Conservation (phyloP, 192 early-diverging fungal species). For the Lunasporangiospora selenospora region DNA sequence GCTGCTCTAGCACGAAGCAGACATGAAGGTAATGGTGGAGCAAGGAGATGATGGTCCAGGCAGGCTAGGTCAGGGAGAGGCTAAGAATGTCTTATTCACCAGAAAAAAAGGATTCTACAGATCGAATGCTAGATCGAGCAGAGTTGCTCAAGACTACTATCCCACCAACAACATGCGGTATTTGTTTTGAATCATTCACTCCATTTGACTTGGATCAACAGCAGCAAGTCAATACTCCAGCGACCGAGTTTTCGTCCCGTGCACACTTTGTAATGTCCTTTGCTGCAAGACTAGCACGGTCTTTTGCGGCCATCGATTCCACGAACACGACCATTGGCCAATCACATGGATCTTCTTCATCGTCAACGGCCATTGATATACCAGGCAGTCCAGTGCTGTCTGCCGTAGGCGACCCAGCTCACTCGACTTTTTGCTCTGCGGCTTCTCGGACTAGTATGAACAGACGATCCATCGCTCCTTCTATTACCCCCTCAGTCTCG, state of each 20-base stretch:
- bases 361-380: too few species aligned
- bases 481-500: slow-evolving; percentile 30
- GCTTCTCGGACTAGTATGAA: too few species aligned
- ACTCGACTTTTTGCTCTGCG: too few species aligned
- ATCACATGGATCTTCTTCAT: neutral
- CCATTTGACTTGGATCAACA: slow-evolving; percentile 22
- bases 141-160: slow-evolving; percentile 41
- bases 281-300: slow-evolving; percentile 27
- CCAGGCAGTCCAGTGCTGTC: too few species aligned
- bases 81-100: too few species aligned
- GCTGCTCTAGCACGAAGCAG: slow-evolving; percentile 11
- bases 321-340: neutral
- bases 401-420: too few species aligned
- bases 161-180: slow-evolving; percentile 39
- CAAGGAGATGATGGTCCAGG: too few species aligned
- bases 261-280: slow-evolving; percentile 27
- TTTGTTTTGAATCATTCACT: slow-evolving; percentile 40
- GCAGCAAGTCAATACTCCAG: neutral
- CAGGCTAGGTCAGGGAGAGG: too few species aligned
- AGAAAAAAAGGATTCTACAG: too few species aligned
- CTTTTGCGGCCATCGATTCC: slow-evolving; percentile 11
- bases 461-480: neutral
- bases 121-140: slow-evolving; percentile 34
- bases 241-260: neutral
- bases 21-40: slow-evolving; percentile 47